Evolutionary conservation across 768 basidiomycete genomes (phyloP).

Genomic region (Russula sp.): DNA sequence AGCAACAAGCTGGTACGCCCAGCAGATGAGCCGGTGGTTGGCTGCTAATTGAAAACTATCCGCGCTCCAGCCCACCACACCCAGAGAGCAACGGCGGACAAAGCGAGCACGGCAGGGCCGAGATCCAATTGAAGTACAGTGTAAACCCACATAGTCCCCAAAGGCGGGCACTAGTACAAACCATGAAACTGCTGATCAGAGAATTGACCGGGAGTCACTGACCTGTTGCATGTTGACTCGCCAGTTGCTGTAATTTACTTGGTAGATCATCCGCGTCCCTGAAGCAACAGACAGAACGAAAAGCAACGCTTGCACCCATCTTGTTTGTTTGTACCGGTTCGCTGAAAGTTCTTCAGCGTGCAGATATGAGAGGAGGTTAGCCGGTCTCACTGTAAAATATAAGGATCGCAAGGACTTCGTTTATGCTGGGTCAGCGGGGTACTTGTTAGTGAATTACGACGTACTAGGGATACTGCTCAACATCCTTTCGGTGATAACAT

Average conservation of each 20-base stretch:
- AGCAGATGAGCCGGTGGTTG: neutral
- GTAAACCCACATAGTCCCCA: slow-evolving; percentile 79
- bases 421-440: neutral
- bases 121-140: slow-evolving; percentile 68
- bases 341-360: slow-evolving; percentile 44
- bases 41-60: slow-evolving; percentile 24
- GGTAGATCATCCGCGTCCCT: slow-evolving; percentile 67
- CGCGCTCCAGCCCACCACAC: slow-evolving; percentile 60
- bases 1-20: neutral
- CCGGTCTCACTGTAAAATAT: slow-evolving; percentile 66
- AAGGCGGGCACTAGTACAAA: slow-evolving; percentile 59
- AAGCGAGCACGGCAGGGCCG: slow-evolving; percentile 54
- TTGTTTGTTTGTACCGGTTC: slow-evolving; percentile 57
- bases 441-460: slow-evolving; percentile 31
- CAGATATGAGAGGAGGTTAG: neutral
- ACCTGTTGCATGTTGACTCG: slow-evolving; percentile 74
- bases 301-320: slow-evolving; percentile 53
- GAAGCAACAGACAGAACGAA: slow-evolving; percentile 55
- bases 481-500: slow-evolving; percentile 55
- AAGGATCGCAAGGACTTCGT: slow-evolving; percentile 65
- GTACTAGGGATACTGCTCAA: slow-evolving; percentile 68
- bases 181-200: neutral
- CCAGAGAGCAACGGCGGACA: slow-evolving; percentile 53
- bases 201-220: slow-evolving; percentile 15
- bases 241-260: slow-evolving; percentile 70